These are phyloP conservation scores for Rhodomyrtus tomentosa DNA, from an alignment of 345 rosid species.

Conservation along the genomic window DNA sequence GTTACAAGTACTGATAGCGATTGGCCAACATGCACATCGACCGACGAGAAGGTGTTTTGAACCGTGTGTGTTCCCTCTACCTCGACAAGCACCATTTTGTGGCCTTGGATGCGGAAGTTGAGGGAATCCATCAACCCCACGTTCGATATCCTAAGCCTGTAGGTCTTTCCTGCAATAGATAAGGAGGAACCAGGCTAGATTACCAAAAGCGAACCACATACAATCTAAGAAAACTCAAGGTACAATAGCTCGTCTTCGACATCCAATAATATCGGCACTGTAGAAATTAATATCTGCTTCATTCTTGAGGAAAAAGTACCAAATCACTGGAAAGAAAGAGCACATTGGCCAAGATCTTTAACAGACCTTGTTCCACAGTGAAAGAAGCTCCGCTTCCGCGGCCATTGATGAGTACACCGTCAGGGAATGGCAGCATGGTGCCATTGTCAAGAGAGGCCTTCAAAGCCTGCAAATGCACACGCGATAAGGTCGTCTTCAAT, in stretches of 20 bases:
- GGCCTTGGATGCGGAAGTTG: slow-evolving; percentile 41
- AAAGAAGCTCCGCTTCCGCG: slow-evolving; percentile 55
- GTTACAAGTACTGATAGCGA: slow-evolving; percentile 41
- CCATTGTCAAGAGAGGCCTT: slow-evolving; percentile 51
- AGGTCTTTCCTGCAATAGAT: slow-evolving; percentile 32
- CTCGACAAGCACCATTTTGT: slow-evolving; percentile 34
- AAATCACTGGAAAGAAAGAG: neutral
- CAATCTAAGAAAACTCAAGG: neutral
- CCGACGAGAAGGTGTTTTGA: slow-evolving; percentile 29
- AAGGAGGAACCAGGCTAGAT: neutral
- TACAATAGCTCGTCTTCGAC: neutral
- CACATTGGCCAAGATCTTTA: neutral
- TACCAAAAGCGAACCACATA: no score
- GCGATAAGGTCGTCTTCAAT: neutral
- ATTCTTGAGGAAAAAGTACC: neutral
- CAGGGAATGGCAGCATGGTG: slow-evolving; percentile 54
- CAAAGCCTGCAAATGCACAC: slow-evolving; percentile 30
- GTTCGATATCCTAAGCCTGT: slow-evolving; percentile 38
- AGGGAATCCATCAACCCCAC: slow-evolving; percentile 31
- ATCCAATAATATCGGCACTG: neutral
- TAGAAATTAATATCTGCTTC: neutral
- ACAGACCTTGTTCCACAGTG: slow-evolving; percentile 70
- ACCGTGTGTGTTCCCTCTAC: slow-evolving; percentile 42
- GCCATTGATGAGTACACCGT: slow-evolving; percentile 89
- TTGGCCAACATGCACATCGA: slow-evolving; percentile 43